A percentile compares a stretch with the other conserved stretches of the same genome.
phyloP scores from a whole-genome alignment of 1,284 basidiomycete genomes.

The Termitomyces sp. region DNA sequence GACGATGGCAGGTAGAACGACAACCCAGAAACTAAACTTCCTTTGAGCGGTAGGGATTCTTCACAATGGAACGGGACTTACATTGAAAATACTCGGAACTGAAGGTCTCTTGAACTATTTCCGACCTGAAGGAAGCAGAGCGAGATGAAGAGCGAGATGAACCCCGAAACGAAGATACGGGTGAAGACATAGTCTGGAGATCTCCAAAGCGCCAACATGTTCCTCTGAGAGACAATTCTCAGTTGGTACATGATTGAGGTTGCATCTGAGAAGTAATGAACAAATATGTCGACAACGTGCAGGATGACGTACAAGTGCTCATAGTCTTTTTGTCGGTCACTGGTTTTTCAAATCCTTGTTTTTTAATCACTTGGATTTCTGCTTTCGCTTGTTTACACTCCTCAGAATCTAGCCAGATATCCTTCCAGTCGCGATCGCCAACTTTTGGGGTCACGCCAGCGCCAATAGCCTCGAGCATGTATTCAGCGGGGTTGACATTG shows the following conservation, averaged over 20 bases:
- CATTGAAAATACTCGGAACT: conserved; percentile 83
- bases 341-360: conserved; percentile 35
- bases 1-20: conserved; percentile 70
- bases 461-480: conserved; percentile 69
- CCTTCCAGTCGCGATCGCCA: conserved; percentile 72
- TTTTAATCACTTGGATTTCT: conserved; percentile 45
- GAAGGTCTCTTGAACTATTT: conserved; percentile 60
- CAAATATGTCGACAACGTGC: background rate
- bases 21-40: conserved; percentile 56
- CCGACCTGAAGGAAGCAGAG: conserved; percentile 81
- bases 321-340: conserved; percentile 35
- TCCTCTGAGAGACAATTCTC: conserved; percentile 67
- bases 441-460: conserved; percentile 64
- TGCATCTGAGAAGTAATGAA: conserved; percentile 45
- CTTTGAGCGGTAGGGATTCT: background rate
- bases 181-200: conserved; percentile 82
- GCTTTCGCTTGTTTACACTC: conserved; percentile 35
- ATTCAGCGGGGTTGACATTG: conserved; percentile 59
- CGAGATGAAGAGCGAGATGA: conserved; percentile 77
- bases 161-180: conserved; percentile 71
- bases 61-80: conserved; percentile 28
- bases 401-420: conserved; percentile 62
- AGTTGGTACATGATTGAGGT: conserved; percentile 80
- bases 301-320: conserved; percentile 40
- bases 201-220: conserved; percentile 77